These are phyloP conservation scores for Talaromyces sp. DNA, from an alignment of 2,329 filamentous ascomycete species.

Conservation along the genomic window DNA sequence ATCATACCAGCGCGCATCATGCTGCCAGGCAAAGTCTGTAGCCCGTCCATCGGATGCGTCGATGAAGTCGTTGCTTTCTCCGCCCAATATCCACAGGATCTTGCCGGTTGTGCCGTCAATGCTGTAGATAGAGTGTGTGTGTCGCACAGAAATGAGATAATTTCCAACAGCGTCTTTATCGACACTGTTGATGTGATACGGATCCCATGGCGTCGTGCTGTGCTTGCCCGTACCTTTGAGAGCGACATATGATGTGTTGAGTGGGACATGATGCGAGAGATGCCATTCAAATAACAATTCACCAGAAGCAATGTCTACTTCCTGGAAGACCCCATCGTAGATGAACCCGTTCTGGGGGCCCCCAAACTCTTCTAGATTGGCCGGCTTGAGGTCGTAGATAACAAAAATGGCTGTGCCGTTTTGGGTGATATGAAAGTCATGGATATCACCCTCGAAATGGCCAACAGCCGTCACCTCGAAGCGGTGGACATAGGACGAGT, in stretches of 20 bases:
- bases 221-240: constrained; percentile 14
- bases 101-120: constrained; percentile 44
- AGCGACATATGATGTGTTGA: constrained; percentile 16
- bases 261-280: constrained; percentile 38
- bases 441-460: constrained; percentile 27
- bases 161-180: constrained; percentile 47
- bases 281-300: constrained; percentile 43
- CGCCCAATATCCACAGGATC: constrained; percentile 51
- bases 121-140: constrained; percentile 42
- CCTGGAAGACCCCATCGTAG: constrained; percentile 38
- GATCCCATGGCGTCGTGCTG: constrained; percentile 41
- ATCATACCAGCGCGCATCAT: constrained; percentile 14
- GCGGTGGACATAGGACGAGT: background rate
- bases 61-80: constrained; percentile 5
- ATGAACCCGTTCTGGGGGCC: constrained; percentile 33
- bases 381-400: constrained; percentile 32
- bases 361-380: constrained; percentile 33
- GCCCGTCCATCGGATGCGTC: constrained; percentile 4
- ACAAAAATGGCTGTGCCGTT: constrained; percentile 38
- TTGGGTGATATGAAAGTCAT: constrained; percentile 41
- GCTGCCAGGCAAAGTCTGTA: constrained; percentile 8
- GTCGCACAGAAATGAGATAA: constrained; percentile 49
- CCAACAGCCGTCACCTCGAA: background rate
- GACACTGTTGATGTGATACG: constrained; percentile 52
- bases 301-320: constrained; percentile 40